These are phyloP conservation scores for Aspergillus aculeatus DNA, from an alignment of 2,329 filamentous ascomycete genomes.

Conservation along the genomic window DNA sequence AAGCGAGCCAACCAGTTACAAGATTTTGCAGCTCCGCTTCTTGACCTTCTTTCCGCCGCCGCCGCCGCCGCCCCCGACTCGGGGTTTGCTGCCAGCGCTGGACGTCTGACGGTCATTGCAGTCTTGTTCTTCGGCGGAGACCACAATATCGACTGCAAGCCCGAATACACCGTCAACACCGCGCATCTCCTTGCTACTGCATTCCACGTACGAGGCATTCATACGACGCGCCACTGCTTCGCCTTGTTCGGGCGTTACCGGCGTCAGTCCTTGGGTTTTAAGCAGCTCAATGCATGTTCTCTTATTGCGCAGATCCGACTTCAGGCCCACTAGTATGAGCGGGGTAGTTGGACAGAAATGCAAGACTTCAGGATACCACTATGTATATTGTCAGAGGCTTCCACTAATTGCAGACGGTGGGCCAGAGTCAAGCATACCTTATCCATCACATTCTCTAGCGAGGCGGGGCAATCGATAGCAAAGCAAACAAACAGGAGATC, in stretches of 20 bases:
- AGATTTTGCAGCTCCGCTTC: constrained; percentile 78
- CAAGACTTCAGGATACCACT: constrained; percentile 99
- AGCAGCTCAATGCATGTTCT: constrained; percentile 97
- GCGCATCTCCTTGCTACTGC: constrained; percentile 94
- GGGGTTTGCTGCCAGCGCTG: constrained; percentile 20
- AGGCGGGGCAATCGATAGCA: constrained; percentile 97
- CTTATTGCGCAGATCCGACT: constrained; percentile 94
- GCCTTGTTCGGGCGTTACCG: constrained; percentile 89
- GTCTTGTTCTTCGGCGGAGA: constrained; percentile 71
- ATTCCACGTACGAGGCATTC: constrained; percentile 95
- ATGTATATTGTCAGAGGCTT: constrained; percentile 5
- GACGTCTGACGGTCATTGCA: constrained; percentile 29
- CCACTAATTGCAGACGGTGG: constrained; percentile 8
- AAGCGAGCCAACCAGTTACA: constrained; percentile 51
- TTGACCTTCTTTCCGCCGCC: constrained; percentile 65
- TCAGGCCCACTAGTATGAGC: constrained; percentile 90
- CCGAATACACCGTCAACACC: constrained; percentile 98
- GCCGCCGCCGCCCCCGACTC: constrained; percentile 42
- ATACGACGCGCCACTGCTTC: constrained; percentile 86
- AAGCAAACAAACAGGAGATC: constrained; percentile 99
- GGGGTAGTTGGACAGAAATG: constrained; percentile 98
- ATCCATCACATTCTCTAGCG: constrained; percentile 96
- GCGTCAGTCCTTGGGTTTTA: constrained; percentile 94
- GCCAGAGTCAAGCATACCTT: constrained; percentile 63
- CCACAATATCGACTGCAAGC: constrained; percentile 82